Evolutionary conservation across 2,329 filamentous ascomycete genomes (phyloP).

Genomic region (Aureobasidium mangrovei): DNA sequence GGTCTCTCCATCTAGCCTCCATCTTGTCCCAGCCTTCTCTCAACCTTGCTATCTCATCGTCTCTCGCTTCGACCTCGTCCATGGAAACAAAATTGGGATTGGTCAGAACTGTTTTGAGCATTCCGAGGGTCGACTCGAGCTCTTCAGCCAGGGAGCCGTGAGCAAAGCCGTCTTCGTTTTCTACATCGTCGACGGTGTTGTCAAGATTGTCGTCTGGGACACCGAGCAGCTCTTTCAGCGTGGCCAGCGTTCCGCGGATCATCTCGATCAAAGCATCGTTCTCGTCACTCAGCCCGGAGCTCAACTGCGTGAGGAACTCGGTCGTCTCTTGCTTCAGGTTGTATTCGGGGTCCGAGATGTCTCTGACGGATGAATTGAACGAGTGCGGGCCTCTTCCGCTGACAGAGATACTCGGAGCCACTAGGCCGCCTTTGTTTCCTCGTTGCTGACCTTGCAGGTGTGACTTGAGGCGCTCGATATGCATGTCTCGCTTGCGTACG

Average conservation of each 20-base stretch:
- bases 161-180: slow-evolving; percentile 31
- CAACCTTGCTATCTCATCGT: slow-evolving; percentile 79
- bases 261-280: slow-evolving; percentile 74
- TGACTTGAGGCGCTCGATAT: slow-evolving; percentile 81
- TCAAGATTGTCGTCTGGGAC: slow-evolving; percentile 33
- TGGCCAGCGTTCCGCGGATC: slow-evolving; percentile 61
- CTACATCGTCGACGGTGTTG: slow-evolving; percentile 17
- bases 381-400: slow-evolving; percentile 40
- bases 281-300: slow-evolving; percentile 77
- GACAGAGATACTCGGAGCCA: slow-evolving; percentile 42
- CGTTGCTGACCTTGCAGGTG: slow-evolving; percentile 61
- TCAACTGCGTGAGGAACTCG: slow-evolving; percentile 77
- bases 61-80: slow-evolving; percentile 86
- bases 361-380: slow-evolving; percentile 38
- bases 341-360: slow-evolving; percentile 50
- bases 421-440: slow-evolving; percentile 34
- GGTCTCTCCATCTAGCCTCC: slow-evolving; percentile 83
- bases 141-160: slow-evolving; percentile 63
- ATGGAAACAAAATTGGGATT: slow-evolving; percentile 95
- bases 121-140: slow-evolving; percentile 68
- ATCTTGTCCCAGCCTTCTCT: slow-evolving; percentile 87
- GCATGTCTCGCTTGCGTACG: slow-evolving; percentile 78
- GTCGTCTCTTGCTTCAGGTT: slow-evolving; percentile 80
- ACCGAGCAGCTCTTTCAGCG: slow-evolving; percentile 57
- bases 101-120: slow-evolving; percentile 74